These are phyloP conservation scores for Zizania latifolia DNA, from an alignment of 176 grass and related monocot species.

Conservation along the genomic window DNA sequence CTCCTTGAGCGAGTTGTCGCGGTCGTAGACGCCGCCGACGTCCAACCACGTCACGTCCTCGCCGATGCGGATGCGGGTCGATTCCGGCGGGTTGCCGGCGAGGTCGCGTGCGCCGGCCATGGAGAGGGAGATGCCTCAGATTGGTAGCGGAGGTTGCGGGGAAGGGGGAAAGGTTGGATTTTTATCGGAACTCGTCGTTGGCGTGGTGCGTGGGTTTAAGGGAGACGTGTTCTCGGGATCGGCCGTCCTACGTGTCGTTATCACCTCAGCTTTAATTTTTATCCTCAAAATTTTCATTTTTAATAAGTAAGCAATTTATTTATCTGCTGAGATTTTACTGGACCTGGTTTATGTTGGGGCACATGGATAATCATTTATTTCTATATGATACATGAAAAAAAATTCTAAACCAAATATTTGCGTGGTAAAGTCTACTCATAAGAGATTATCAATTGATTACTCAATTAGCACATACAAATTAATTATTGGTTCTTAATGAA, in stretches of 20 bases:
- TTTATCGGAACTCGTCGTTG: not conserved
- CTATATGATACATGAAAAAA: too few species aligned
- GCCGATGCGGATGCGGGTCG: constrained; percentile 19
- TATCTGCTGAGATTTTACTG: not conserved
- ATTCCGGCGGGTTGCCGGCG: constrained; percentile 38
- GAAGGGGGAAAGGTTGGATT: not conserved
- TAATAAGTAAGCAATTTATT: too few species aligned
- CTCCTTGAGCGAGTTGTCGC: constrained; percentile 83
- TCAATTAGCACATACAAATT: too few species aligned
- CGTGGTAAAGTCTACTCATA: too few species aligned
- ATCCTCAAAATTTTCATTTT: not conserved
- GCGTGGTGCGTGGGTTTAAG: not conserved
- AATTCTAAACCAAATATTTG: too few species aligned
- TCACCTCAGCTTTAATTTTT: not conserved
- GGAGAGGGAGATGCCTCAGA: not conserved
- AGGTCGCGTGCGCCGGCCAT: constrained; percentile 23
- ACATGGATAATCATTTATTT: too few species aligned
- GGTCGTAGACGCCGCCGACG: constrained; percentile 56
- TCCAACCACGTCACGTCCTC: constrained; percentile 61
- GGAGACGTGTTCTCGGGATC: not conserved
- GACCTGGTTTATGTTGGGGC: not conserved
- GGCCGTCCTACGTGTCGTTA: not conserved
- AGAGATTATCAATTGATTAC: too few species aligned
- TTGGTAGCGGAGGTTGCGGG: not conserved
- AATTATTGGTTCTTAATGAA: too few species aligned